Conservation (phyloP, 1,284 basidiomycete species). For the Trametes sp. region DNA sequence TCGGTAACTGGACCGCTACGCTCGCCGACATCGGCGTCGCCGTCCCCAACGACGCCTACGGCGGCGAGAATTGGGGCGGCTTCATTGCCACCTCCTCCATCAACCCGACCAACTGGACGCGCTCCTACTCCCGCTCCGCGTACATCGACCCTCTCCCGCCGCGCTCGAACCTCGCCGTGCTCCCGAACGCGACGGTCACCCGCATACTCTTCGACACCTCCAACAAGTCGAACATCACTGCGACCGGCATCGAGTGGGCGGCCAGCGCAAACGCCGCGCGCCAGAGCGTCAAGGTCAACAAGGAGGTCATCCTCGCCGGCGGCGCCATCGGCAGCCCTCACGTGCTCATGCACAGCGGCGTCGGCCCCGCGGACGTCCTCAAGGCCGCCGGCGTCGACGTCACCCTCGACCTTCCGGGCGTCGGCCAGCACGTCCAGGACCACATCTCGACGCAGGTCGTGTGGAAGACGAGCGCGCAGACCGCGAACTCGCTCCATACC, state of each 20-base stretch:
- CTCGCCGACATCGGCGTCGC: slow-evolving; percentile 55
- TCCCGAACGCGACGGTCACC: slow-evolving; percentile 65
- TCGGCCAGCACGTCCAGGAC: slow-evolving; percentile 82
- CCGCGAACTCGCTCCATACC: slow-evolving; percentile 48
- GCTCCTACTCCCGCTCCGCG: slow-evolving; percentile 72
- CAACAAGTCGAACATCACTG: slow-evolving; percentile 51
- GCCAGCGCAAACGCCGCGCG: slow-evolving; percentile 40
- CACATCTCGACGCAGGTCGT: slow-evolving; percentile 63
- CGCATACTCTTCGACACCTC: slow-evolving; percentile 59
- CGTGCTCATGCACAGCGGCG: slow-evolving; percentile 74
- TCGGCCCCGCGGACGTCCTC: slow-evolving; percentile 70
- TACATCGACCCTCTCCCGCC: slow-evolving; percentile 72
- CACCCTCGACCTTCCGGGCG: slow-evolving; percentile 66
- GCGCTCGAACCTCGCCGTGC: slow-evolving; percentile 68
- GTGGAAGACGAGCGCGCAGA: slow-evolving; percentile 55
- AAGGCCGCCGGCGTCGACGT: slow-evolving; percentile 56
- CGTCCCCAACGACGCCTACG: slow-evolving; percentile 51
- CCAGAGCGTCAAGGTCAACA: slow-evolving; percentile 57
- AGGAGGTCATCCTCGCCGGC: slow-evolving; percentile 68
- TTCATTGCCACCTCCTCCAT: slow-evolving; percentile 71
- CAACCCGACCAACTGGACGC: slow-evolving; percentile 69
- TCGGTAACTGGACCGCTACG: slow-evolving; percentile 60
- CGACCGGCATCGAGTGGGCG: slow-evolving; percentile 66
- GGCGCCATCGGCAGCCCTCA: slow-evolving; percentile 73
- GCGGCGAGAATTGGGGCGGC: slow-evolving; percentile 57